These are phyloP conservation scores for Fraxinus cuspidata DNA, from an alignment of 257 asterid species.

Conservation along the genomic window DNA sequence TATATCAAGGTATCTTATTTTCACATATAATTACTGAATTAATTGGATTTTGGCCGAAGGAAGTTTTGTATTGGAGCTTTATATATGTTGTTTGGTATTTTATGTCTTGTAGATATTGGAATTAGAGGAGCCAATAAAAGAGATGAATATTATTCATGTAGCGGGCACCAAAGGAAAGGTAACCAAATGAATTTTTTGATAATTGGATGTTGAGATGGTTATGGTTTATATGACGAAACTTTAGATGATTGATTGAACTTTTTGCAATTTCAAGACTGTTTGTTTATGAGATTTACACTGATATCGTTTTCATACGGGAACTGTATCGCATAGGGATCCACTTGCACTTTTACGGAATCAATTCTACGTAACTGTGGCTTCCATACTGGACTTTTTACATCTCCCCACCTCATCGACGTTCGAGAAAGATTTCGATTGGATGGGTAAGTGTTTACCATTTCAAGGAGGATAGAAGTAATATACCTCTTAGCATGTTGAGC, in stretches of 20 bases:
- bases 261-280: neutral
- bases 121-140: slow-evolving; percentile 74
- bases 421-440: slow-evolving; percentile 91
- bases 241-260: slow-evolving; percentile 2
- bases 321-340: slow-evolving; percentile 73
- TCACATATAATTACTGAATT: neutral
- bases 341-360: slow-evolving; percentile 87
- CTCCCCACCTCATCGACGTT: slow-evolving; percentile 97
- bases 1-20: slow-evolving; percentile 63
- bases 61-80: neutral
- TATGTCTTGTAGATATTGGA: slow-evolving; percentile 65
- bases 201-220: neutral
- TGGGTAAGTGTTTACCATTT: slow-evolving; percentile 58
- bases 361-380: slow-evolving; percentile 92
- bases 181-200: slow-evolving; percentile 6
- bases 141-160: slow-evolving; percentile 94
- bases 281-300: slow-evolving; percentile 15
- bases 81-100: slow-evolving; percentile 8
- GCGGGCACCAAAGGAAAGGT: slow-evolving; percentile 99
- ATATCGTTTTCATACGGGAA: slow-evolving; percentile 24
- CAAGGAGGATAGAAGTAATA: slow-evolving; percentile 10
- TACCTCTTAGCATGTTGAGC: slow-evolving; percentile 11
- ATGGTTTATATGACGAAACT: neutral
- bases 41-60: neutral
- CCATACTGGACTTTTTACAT: slow-evolving; percentile 92